A percentile compares a stretch with the other conserved stretches of the same genome.
Evolutionary conservation across 148 eudicot species (phyloP).

Genomic region (Selenicereus undatus): DNA sequence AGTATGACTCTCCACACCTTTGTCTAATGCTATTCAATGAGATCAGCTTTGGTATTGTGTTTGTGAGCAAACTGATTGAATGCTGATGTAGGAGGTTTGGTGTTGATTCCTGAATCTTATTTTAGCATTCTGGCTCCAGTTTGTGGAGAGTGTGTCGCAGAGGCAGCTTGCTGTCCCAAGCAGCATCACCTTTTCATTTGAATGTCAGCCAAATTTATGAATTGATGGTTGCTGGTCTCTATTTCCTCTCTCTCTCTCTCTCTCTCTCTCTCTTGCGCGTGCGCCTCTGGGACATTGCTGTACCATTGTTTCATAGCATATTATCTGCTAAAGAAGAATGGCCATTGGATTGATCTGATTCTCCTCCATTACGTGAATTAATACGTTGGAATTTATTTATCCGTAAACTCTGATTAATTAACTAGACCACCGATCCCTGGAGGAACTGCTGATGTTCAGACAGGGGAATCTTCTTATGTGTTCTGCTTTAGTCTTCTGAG

Average conservation of each 20-base stretch:
- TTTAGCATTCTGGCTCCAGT: neutral
- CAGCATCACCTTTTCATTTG: neutral
- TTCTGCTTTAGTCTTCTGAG: neutral
- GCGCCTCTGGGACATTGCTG: no score
- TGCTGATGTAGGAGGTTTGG: no score
- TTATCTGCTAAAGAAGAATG: neutral
- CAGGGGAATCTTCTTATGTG: neutral
- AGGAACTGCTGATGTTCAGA: neutral
- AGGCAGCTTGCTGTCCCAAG: neutral
- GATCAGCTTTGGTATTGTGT: no score
- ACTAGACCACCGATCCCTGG: neutral
- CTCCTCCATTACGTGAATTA: neutral
- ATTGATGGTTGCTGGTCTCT: no score
- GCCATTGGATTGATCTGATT: neutral
- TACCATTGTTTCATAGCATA: neutral
- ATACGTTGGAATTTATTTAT: neutral
- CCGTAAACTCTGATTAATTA: neutral
- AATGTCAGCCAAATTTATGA: neutral
- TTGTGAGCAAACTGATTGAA: no score
- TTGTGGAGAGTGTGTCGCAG: neutral
- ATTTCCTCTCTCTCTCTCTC: no score
- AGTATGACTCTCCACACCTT: no score
- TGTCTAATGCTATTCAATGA: no score
- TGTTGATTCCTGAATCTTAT: neutral
- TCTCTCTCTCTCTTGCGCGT: no score